Percentiles rank a stretch among this genome's conserved stretches.
Conservation (phyloP, 1,284 basidiomycete species). For the Papiliotrema laurentii region DNA sequence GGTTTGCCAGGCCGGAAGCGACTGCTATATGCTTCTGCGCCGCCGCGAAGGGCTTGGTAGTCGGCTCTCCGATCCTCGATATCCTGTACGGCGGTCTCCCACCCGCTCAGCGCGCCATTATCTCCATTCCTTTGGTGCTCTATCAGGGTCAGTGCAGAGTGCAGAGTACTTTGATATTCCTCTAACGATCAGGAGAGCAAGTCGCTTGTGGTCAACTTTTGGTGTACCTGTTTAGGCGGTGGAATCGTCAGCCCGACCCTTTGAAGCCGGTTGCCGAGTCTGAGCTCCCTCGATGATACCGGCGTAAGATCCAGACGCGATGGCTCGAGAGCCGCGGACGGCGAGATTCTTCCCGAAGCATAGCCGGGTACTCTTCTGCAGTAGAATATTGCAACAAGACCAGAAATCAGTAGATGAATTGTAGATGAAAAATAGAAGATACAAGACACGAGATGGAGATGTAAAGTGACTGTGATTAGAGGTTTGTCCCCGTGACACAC, state of each 20-base stretch:
- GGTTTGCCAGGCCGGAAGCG: conserved; percentile 19
- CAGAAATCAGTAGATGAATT: neutral
- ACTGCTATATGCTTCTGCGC: conserved; percentile 29
- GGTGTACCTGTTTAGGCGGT: conserved; percentile 5
- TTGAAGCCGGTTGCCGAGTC: neutral
- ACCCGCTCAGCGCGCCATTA: conserved; percentile 1
- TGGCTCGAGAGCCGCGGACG: neutral
- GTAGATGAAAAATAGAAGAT: neutral
- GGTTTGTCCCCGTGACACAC: neutral
- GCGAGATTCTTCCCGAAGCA: neutral
- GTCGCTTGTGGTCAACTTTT: conserved; percentile 6
- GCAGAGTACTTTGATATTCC: too few species aligned
- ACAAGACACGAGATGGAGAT: neutral
- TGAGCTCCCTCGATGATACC: neutral
- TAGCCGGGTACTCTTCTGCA: neutral
- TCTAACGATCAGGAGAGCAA: neutral
- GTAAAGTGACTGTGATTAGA: neutral
- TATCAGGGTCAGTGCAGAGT: conserved; percentile 5
- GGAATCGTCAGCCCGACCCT: conserved; percentile 1
- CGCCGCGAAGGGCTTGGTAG: conserved; percentile 24
- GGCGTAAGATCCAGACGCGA: neutral
- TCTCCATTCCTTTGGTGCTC: conserved; percentile 5
- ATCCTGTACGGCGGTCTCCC: conserved; percentile 19
- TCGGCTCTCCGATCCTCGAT: conserved; percentile 21
- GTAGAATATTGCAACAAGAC: neutral